Base-by-base conservation (phyloP, 306 rosid species). In the Fragaria iinumae region DNA sequence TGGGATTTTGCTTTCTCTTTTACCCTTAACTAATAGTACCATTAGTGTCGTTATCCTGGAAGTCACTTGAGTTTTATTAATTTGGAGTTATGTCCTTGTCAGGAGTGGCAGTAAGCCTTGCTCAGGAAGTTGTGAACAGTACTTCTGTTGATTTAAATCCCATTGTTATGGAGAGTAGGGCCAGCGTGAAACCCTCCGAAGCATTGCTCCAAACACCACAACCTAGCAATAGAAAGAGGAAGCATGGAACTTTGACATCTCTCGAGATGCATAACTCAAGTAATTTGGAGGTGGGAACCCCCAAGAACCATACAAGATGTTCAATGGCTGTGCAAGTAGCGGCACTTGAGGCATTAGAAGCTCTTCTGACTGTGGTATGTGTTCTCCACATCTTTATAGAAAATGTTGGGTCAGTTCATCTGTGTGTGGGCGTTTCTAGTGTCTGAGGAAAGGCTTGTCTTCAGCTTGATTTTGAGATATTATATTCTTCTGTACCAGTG, bases 281-380 rank as follows among this genome's bases (percentile, higher is more conserved):
- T 75, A 80, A 66, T 81, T 81, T 80, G 68, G 84, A 78, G 23
- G 80, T 64, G 43, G 86, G 76, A 75, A 76, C 75, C 67, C 68
- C 74, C 55, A 83, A 89, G 76, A 83, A 67, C 75, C 36, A 13
- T 59, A 16, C 62, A 7, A 48, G 49, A 21, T 74, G 86, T 69
- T 89, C 91, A 74, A 76, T 90, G 69, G 78, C 88, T 55, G 72
- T 92, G 84, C 84, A 87, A 88, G 86, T 92, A 80, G 98, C 98
- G 47, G 97, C 96, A 70, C 90, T 95, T 27, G 91, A 90, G 82
- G 85, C 97, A 44, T 85, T 95, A 52, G 93, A 95, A 83, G 85
- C 93, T 67, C 93, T 92, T 78, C 69, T 90, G 52, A 89, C 85
- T 32, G 90, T 89, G 96, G 98, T 95, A 87, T 67, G 91, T 50